These are phyloP conservation scores for Colletotrichum coccodes DNA, from an alignment of 2,329 filamentous ascomycete genomes.

Conservation along the genomic window DNA sequence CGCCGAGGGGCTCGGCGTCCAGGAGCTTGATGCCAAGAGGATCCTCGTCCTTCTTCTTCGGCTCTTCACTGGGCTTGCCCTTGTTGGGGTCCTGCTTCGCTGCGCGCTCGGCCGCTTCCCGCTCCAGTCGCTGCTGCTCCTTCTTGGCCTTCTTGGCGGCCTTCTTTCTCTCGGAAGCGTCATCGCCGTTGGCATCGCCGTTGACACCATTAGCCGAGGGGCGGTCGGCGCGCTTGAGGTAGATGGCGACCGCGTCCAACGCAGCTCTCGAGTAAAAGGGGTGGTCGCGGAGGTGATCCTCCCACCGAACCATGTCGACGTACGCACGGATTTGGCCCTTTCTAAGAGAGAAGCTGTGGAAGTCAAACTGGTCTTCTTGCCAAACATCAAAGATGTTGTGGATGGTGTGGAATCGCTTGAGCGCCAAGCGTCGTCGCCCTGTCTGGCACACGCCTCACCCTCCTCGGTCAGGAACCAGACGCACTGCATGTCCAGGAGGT, in stretches of 20 bases:
- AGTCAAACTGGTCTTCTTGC: constrained; percentile 99
- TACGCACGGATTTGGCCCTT: constrained; percentile 97
- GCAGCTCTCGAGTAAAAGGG: constrained; percentile 92
- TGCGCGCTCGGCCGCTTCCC: constrained; percentile 81
- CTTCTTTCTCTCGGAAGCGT: constrained; percentile 81
- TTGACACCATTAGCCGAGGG: constrained; percentile 74
- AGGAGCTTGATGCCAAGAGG: constrained; percentile 84
- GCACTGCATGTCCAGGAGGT: constrained; percentile 98
- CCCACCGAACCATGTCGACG: constrained; percentile 96
- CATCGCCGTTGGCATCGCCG: constrained; percentile 61
- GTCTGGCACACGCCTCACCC: constrained; percentile 86
- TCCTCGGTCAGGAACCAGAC: constrained; percentile 98
- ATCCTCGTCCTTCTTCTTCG: constrained; percentile 88
- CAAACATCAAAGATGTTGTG: constrained; percentile 95
- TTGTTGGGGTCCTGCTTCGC: constrained; percentile 88
- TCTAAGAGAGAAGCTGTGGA: constrained; percentile 96
- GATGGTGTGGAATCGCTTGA: constrained; percentile 91
- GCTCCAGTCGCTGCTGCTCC: constrained; percentile 72
- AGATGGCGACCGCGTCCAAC: constrained; percentile 82
- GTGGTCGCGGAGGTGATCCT: constrained; percentile 89
- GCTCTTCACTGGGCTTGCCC: constrained; percentile 67
- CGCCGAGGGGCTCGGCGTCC: constrained; percentile 84
- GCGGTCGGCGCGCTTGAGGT: constrained; percentile 81
- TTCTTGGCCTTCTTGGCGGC: constrained; percentile 90
- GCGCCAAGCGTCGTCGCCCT: constrained; percentile 85